phyloP scores from a whole-genome alignment of 1,284 basidiomycete genomes.

The Kalmanozyma brasiliensis region DNA sequence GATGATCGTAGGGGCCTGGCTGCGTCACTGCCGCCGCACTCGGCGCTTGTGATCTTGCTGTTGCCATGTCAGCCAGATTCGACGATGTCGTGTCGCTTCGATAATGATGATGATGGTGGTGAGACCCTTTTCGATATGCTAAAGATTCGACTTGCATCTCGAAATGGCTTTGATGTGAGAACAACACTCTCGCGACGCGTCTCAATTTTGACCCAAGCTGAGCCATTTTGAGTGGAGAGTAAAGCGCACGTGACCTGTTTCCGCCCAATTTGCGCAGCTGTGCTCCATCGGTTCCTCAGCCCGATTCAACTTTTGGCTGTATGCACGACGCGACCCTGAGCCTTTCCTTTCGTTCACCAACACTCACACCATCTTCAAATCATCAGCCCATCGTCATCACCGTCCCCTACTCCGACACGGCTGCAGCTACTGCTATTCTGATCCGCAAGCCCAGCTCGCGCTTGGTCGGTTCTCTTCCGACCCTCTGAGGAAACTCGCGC shows the following conservation, averaged over 20 bases:
- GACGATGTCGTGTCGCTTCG: neutral
- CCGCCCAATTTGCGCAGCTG: neutral
- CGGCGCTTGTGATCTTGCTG: neutral
- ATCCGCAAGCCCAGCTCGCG: too few species aligned
- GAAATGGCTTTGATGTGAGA: conserved; percentile 7
- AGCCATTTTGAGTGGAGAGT: conserved; percentile 1
- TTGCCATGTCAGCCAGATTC: neutral
- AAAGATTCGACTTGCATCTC: neutral
- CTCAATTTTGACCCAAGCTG: neutral
- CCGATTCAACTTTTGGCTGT: conserved; percentile 1
- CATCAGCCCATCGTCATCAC: neutral
- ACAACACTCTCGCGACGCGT: conserved; percentile 50
- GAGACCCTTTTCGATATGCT: neutral
- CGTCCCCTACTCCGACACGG: too few species aligned
- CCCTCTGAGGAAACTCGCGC: too few species aligned
- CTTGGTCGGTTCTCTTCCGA: too few species aligned
- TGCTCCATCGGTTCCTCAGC: neutral
- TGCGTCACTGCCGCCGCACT: neutral
- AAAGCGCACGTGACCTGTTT: conserved; percentile 19
- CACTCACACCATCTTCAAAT: conserved; percentile 8
- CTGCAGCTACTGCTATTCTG: too few species aligned
- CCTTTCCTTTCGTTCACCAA: conserved; percentile 6
- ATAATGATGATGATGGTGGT: conserved; percentile 25
- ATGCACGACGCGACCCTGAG: conserved; percentile 34
- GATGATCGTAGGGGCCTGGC: conserved; percentile 28